phyloP scores from a whole-genome alignment of 768 basidiomycete species.

The Russula vinacea region DNA sequence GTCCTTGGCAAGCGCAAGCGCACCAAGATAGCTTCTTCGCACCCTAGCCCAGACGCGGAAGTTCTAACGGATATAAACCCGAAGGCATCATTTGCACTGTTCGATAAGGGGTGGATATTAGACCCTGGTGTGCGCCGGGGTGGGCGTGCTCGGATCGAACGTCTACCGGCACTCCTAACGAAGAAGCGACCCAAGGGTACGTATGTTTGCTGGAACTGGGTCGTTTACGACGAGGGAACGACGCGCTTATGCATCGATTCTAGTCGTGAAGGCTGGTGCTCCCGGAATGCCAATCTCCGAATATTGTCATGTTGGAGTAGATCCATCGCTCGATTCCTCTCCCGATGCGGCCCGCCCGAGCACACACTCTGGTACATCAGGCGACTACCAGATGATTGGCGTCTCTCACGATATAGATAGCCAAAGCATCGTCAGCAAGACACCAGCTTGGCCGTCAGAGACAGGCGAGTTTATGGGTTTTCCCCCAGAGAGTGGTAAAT shows the following conservation, averaged over 20 bases:
- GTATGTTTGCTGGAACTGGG: constrained; percentile 44
- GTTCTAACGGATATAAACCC: constrained; percentile 71
- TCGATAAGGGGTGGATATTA: constrained; percentile 86
- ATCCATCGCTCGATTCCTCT: neutral
- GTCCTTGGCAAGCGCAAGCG: constrained; percentile 28
- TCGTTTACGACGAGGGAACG: constrained; percentile 17
- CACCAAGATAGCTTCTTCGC: constrained; percentile 26
- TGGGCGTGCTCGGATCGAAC: constrained; percentile 49
- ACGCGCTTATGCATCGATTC: neutral
- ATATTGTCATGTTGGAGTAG: neutral
- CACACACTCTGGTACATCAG: neutral
- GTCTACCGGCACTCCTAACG: constrained; percentile 47
- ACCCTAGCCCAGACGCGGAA: constrained; percentile 45
- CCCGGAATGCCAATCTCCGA: neutral
- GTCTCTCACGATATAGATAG: neutral
- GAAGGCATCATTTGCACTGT: constrained; percentile 70
- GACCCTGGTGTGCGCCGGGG: constrained; percentile 69
- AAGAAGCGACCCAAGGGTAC: constrained; percentile 42
- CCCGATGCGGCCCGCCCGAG: neutral
- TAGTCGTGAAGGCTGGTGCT: constrained; percentile 7
- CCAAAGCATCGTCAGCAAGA: neutral
- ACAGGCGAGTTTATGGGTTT: constrained; percentile 1
- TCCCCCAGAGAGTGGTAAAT: constrained; percentile 2
- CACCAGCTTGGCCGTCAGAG: constrained; percentile 1
- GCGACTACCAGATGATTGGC: constrained; percentile 9